Base-by-base conservation (phyloP, 2,329 filamentous ascomycete species). In the Aspergillus unguis region DNA sequence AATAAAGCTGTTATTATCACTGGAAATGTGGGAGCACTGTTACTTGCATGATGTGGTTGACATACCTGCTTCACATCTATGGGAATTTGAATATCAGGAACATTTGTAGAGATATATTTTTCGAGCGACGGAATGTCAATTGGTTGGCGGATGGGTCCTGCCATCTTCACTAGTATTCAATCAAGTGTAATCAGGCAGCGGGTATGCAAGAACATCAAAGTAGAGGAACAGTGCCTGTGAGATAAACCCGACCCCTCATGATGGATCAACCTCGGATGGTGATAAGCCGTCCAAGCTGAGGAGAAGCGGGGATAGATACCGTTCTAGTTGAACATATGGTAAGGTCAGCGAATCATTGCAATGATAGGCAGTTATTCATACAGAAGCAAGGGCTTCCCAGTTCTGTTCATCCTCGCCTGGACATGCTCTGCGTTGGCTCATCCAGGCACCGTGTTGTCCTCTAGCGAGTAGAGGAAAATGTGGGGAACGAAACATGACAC, bases 11-110 rank as follows among this genome's bases (percentile, higher is more conserved):
- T 33, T 33, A 11, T 33, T 7, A 33, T 7, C 32, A 11, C 11
- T 8, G 5, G 11, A 32, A 7, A 4, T 7, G 9, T 25, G 17
- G 46, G n/a, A 28, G 32, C 5, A n/a, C 3, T n/a, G 8, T 17
- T 17, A 17, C 17, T 17, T 17, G 1, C 17, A 17, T 17, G 17
- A 17, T 17, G 17, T 17, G 17, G 17, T 5, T 2, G 17, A 28
- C 6, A 26, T 35, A 92, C 91, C 83, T 96, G 92, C 76, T 96
- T 95, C 60, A 97, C 77, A 41, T 91, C 86, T 58, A 97, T 76
- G 1, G 94, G 94, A 11, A 84, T 81, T 73, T 87, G 83, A 68
- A 99, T 91, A 65, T 86, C 82, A 2, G 90, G 90, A 10, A 95
- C 89, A 74, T 91, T 81, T 56, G 82, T 73, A 48, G 80, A 75